A percentile compares a stretch with the other conserved stretches of the same genome.
Conservation (phyloP, 768 basidiomycete species). For the Leccinum olivaceopallidum region DNA sequence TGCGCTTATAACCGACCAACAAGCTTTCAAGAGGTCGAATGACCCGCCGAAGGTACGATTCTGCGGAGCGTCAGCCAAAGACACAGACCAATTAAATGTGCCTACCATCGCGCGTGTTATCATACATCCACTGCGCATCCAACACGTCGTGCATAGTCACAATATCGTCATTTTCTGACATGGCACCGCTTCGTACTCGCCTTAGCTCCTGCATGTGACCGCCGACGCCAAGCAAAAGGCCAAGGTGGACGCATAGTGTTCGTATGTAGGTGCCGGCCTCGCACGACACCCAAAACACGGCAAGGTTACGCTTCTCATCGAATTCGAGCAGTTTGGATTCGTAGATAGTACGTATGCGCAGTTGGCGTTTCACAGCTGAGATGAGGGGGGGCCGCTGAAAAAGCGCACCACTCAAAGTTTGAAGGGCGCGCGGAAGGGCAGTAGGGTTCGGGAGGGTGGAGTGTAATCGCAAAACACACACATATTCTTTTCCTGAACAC, state of each 20-base stretch:
- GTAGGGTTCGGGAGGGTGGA: conserved; percentile 77
- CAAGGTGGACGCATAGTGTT: conserved; percentile 96
- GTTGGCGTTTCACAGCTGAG: conserved; percentile 97
- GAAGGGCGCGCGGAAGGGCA: conserved; percentile 87
- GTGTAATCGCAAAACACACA: conserved; percentile 94
- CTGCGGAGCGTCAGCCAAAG: conserved; percentile 42
- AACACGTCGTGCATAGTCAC: conserved; percentile 99
- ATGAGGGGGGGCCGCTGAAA: conserved; percentile 99
- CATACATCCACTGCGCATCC: conserved; percentile 98
- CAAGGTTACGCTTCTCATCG: conserved; percentile 95
- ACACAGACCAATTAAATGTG: conserved; percentile 6
- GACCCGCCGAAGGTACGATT: conserved; percentile 93
- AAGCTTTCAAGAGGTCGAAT: conserved; percentile 94
- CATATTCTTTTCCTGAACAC: conserved; percentile 89
- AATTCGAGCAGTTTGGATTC: conserved; percentile 95
- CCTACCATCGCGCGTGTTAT: conserved; percentile 94
- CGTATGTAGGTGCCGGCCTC: conserved; percentile 97
- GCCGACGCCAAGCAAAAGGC: conserved; percentile 91
- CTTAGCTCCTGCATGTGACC: conserved; percentile 99
- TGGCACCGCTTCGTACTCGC: conserved; percentile 91
- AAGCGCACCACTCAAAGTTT: conserved; percentile 95
- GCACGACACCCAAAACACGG: conserved; percentile 98
- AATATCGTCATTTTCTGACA: conserved; percentile 97
- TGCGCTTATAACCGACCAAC: conserved; percentile 94
- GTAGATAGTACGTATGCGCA: conserved; percentile 96